Percentiles rank a stretch among this genome's conserved stretches.
These are phyloP conservation scores for Glycine soja DNA, from an alignment of 306 rosid species.

Conservation along the genomic window DNA sequence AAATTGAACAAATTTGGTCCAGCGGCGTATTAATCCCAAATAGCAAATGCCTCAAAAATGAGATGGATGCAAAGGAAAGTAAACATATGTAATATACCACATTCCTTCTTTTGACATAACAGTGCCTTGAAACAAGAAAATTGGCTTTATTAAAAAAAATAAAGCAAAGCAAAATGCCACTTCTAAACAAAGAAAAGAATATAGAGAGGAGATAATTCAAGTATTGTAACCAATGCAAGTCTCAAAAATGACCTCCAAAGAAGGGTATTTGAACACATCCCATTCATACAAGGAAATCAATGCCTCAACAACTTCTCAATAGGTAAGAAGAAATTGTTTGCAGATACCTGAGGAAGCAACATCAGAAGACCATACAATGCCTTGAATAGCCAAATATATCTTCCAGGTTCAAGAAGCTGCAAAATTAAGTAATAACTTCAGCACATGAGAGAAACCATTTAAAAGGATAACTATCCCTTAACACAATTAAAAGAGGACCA, in stretches of 20 bases:
- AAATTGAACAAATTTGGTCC: not conserved
- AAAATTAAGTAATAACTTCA: conserved; percentile 46
- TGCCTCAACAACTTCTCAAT: conserved; percentile 6
- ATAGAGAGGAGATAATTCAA: not conserved
- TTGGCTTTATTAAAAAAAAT: not conserved
- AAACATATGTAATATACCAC: not conserved
- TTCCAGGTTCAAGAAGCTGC: conserved; percentile 99
- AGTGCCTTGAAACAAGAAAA: conserved; percentile 12
- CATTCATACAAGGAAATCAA: conserved; percentile 11
- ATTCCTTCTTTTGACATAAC: conserved; percentile 3
- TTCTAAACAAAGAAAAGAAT: not conserved
- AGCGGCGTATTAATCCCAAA: not conserved
- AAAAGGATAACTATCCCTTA: conserved; percentile 22
- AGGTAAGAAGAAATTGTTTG: conserved; percentile 18
- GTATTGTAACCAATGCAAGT: not conserved
- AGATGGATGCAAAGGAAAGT: not conserved
- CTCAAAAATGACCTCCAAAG: conserved; percentile 14
- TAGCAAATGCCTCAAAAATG: not conserved
- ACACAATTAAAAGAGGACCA: not conserved
- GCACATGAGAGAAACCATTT: conserved; percentile 10
- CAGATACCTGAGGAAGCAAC: conserved; percentile 97
- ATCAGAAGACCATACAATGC: conserved; percentile 92
- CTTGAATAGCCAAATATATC: conserved; percentile 84
- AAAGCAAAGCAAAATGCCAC: not conserved
- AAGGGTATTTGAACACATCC: conserved; percentile 15